Base-by-base conservation (phyloP, 108 stramenopile genomes). In the Cyclotella choctawhatcheeana region DNA sequence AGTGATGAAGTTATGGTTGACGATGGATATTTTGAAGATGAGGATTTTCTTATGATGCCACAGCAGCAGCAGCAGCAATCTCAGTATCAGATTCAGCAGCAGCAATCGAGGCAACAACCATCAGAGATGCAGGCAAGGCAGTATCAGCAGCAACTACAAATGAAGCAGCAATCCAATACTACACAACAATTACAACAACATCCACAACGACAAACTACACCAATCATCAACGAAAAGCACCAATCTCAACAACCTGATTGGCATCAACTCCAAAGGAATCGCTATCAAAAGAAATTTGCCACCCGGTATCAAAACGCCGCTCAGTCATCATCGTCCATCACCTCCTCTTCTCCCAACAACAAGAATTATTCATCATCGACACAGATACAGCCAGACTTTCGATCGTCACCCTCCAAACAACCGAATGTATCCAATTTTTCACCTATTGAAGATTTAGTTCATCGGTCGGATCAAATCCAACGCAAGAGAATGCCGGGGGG, bases 201-300 rank as follows among this genome's bases (percentile, higher is more conserved):
- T 6, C 3, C n/a, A 66, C 44, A 21, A 20, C 3, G 18, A 29
- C 47, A 30, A 21, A 52, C 48, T 1, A 22, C 65, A 34, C 33
- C 5, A 45, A 20, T 3, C 27, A 26, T 53, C 7, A 12, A 34
- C 10, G 34, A 35, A 18, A 5, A 58, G 29, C 18, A 55, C 1
- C 55, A 56, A 18, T 55, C 35, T 21, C n/a, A n/a, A n/a, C 69
- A 71, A 30, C 64, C 77, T 13, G 64, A 71, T 65, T 66, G 77
- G 77, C 69, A 71, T 51, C 29, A 70, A 47, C 31, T 77, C 17
- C 56, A 64, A 59, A 60, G 58, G 12, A 60, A 69, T 27, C 67
- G 64, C 37, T 71, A 66, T 37, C 55, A 77, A 32, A 64, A 58
- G 32, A 62, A 70, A 33, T 48, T 58, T 44, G 47, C 69, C 13